Percentiles rank a stretch among this genome's conserved stretches.
phyloP scores from a whole-genome alignment of 345 rosid genomes.

The Aegle marmelos region DNA sequence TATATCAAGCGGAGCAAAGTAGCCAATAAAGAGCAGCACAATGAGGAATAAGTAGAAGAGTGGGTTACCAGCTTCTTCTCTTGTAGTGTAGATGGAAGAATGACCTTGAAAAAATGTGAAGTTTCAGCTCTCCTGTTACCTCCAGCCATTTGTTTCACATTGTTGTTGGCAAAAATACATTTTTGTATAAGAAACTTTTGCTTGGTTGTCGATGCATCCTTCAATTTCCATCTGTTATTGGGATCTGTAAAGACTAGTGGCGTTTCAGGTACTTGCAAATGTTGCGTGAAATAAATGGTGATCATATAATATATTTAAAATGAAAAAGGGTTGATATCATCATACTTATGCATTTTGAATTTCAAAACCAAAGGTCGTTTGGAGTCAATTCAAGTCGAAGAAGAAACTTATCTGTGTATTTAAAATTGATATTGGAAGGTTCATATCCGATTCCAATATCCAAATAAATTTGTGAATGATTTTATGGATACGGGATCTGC shows the following conservation, averaged over 20 bases:
- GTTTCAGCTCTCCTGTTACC: neutral
- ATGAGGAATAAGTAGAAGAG: neutral
- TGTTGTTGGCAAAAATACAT: neutral
- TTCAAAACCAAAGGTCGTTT: neutral
- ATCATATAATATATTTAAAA: neutral
- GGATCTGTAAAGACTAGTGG: neutral
- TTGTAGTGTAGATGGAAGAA: neutral
- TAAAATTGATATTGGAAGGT: neutral
- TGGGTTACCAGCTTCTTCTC: slow-evolving; percentile 9
- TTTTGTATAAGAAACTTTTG: neutral
- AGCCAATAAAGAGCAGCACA: neutral
- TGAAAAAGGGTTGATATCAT: neutral
- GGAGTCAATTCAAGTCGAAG: neutral
- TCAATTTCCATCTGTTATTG: neutral
- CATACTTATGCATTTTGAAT: neutral
- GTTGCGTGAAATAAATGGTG: neutral
- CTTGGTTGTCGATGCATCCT: neutral
- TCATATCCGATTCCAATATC: neutral
- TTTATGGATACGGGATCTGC: neutral
- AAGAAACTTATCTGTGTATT: too few relatives aligned
- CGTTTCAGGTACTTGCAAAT: neutral
- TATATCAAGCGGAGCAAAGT: neutral
- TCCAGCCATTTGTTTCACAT: neutral
- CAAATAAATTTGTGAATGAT: neutral
- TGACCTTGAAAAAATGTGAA: slow-evolving; percentile 2